Base-by-base conservation (phyloP, 1,139 yeast genomes). In the Geotrichum klebahnii region DNA sequence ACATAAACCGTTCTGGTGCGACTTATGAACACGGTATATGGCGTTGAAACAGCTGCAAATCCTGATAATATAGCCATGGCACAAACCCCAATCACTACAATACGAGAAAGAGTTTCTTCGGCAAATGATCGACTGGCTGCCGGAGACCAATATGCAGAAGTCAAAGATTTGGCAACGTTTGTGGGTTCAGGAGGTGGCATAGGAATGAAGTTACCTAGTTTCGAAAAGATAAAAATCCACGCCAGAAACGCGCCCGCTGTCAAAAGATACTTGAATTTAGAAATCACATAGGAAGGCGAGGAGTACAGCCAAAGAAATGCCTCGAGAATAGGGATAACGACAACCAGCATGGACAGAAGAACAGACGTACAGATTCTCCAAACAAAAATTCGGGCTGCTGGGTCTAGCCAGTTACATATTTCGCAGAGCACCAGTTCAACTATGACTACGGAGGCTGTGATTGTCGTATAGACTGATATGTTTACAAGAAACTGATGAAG, bases 31-130 rank as follows among this genome's bases (percentile, higher is more conserved):
- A 55, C 71, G 54, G 67, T 71, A 67, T 76, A 77, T 1, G 84
- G 81, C 0, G 88, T 81, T n/a, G 89, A 75, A 14, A 81, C 78
- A 9, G 89, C 81, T 1, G 92, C 92, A 40, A 85, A 71, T 0
- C 94, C 95, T 2, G 89, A 81, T 35, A 86, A 67, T 0, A 78
- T 64, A 0, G 90, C 88, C 75, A 84, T 81, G 35, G 82, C 69
- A 0, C 87, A 79, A 23, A 85, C 81, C 1, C 95, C 95, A 14
- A 81, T 74, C 46, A 85, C 75, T 2, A 86, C 81, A 3, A 85
- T 69, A 55, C 84, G 79, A 47, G 83, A 80, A 33, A 82, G 72
- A 20, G 67, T 57, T 45, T 65, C 67, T 44, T 64, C 69, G 19
- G 61, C 55, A 44, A 63, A 53, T 6, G 47, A 50, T 33, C 56